Base-by-base conservation (phyloP, 2,329 filamentous ascomycete genomes). In the Penicillium sp. region DNA sequence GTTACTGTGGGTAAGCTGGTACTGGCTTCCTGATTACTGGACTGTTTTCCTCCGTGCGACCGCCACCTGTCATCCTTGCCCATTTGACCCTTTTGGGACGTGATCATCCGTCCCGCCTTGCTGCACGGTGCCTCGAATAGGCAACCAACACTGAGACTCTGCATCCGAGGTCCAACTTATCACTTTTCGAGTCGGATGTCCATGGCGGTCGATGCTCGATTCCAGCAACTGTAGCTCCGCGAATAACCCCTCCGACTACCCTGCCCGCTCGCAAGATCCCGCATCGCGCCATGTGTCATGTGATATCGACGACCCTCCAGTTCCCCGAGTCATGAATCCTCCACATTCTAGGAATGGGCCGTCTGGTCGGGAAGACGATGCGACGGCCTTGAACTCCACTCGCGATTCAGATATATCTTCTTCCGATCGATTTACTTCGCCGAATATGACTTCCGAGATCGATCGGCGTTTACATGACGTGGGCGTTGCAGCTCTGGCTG, bases 401-500 rank as follows among this genome's bases (percentile, higher is more conserved):
- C 8, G 28, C 13, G n/a, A 46, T 13, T 17, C 38, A 38, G 32
- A 50, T 15, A 31, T 34, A 3, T 37, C 44, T 35, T 43, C 51
- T 26, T 17, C 35, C 29, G 31, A 49, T 24, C 37, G 34, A n/a
- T 45, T 32, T 32, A 26, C 49, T 28, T 17, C 45, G 10, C 35
- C 40, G 8, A 45, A 26, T 12, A 54, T 59, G 49, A 39, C 52
- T 13, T 52, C 56, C n/a, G 48, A 57, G 7, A 51, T 56, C 34
- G 57, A 61, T 44, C 52, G 45, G 28, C 54, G 34, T 12, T 50
- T 60, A 37, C 57, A 57, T 47, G 56, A 61, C 43, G 52, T 59
- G 31, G 60, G 57, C 6, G 48, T 64, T 34, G 61, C 64, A 35
- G 63, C 63, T 46, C 55, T 67, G 15, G 60, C 63, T 46, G 61